Evolutionary conservation across 2,329 filamentous ascomycete species (phyloP).

Genomic region (Diatrype stigma): DNA sequence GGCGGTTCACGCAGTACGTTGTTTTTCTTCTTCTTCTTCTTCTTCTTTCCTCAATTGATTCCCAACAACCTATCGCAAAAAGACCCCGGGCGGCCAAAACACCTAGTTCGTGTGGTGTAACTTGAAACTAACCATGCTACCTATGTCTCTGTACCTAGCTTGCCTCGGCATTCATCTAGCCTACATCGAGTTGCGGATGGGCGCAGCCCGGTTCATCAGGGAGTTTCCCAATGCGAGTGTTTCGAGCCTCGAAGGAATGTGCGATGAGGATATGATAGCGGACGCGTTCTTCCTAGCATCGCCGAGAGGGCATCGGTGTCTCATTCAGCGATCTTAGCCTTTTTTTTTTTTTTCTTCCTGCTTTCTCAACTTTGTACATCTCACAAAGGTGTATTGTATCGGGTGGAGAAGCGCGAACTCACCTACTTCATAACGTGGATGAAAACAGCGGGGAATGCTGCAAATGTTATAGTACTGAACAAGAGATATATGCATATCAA

Average conservation of each 20-base stretch:
- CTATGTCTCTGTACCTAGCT: conserved; percentile 18
- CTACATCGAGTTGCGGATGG: conserved; percentile 47
- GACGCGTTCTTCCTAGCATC: conserved; percentile 21
- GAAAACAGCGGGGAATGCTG: too few relatives aligned
- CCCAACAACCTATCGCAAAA: neutral
- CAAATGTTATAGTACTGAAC: too few relatives aligned
- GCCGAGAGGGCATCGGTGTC: conserved; percentile 25
- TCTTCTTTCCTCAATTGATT: too few relatives aligned
- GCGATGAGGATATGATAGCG: conserved; percentile 25
- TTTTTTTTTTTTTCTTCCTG: too few relatives aligned
- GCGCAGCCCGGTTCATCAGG: conserved; percentile 45
- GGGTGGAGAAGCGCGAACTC: too few relatives aligned
- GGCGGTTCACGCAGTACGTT: conserved; percentile 20
- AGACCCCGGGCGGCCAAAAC: neutral
- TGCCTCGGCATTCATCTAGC: conserved; percentile 56
- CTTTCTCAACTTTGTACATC: neutral
- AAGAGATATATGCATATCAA: too few relatives aligned
- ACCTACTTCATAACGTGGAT: too few relatives aligned
- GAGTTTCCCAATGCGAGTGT: conserved; percentile 24
- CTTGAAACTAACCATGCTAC: too few relatives aligned
- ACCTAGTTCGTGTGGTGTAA: neutral
- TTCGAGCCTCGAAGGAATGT: conserved; percentile 24
- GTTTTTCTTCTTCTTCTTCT: too few relatives aligned
- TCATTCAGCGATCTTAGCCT: conserved; percentile 14
- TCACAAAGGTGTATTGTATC: too few relatives aligned